phyloP scores from a whole-genome alignment of 352 stramenopile genomes.

The Thalassiosira allenii region DNA sequence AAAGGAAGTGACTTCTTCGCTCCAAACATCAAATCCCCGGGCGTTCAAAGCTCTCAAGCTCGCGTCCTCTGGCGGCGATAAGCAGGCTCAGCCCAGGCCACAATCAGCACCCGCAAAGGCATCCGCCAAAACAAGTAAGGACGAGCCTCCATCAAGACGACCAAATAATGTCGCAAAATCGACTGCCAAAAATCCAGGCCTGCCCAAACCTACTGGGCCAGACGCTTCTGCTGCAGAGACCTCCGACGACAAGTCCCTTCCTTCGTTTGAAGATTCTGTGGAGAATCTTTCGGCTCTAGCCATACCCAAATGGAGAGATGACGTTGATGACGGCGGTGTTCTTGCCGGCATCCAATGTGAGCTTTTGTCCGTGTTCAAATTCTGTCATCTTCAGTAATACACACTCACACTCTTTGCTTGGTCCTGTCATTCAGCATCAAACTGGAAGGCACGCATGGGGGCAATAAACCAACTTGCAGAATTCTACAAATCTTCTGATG shows the following conservation, averaged over 20 bases:
- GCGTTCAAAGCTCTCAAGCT: conserved; percentile 76
- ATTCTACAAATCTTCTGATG: conserved; percentile 56
- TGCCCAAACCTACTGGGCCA: conserved; percentile 8
- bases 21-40: conserved; percentile 71
- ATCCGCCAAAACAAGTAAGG: conserved; percentile 16
- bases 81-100: conserved; percentile 5
- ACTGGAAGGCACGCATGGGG: conserved; percentile 74
- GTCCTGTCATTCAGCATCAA: conserved; percentile 74
- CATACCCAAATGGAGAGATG: conserved; percentile 78
- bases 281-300: conserved; percentile 52
- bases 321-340: conserved; percentile 75
- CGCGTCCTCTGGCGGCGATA: conserved; percentile 21
- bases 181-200: conserved; percentile 11
- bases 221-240: no score
- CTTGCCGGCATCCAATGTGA: conserved; percentile 76
- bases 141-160: conserved; percentile 22
- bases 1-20: conserved; percentile 50
- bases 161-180: conserved; percentile 11
- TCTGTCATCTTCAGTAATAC: no score
- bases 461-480: conserved; percentile 72
- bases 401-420: no score
- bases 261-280: conserved; percentile 72
- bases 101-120: conserved; percentile 28
- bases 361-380: no score
- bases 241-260: conserved; percentile 40